These are phyloP conservation scores for Geopyxis carbonaria DNA, from an alignment of 495 filamentous ascomycete genomes.

Conservation along the genomic window DNA sequence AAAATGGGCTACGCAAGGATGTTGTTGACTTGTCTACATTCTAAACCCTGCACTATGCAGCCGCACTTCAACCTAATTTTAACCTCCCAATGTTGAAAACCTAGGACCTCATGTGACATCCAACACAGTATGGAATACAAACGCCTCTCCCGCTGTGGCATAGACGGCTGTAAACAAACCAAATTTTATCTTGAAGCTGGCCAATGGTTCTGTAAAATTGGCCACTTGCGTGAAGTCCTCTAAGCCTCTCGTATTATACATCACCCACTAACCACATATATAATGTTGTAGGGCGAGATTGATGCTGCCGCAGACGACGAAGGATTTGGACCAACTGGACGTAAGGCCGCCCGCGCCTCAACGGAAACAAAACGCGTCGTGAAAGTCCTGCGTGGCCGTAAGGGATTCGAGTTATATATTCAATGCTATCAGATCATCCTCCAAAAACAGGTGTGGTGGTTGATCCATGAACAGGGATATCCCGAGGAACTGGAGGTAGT, in stretches of 20 bases:
- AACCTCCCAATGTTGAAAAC: too few relatives aligned
- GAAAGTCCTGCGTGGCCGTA: slow-evolving; percentile 26
- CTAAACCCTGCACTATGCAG: too few relatives aligned
- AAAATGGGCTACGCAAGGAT: too few relatives aligned
- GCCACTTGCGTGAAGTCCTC: slow-evolving; percentile 44
- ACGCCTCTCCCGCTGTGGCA: slow-evolving; percentile 40
- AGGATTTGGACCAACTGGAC: slow-evolving; percentile 47
- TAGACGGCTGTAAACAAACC: slow-evolving; percentile 46
- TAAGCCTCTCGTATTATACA: neutral
- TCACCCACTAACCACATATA: slow-evolving; percentile 2
- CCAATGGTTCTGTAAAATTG: slow-evolving; percentile 46
- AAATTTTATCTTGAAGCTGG: slow-evolving; percentile 49
- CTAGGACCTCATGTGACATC: too few relatives aligned
- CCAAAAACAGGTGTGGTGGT: slow-evolving; percentile 50
- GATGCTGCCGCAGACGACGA: slow-evolving; percentile 58
- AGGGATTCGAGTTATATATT: slow-evolving; percentile 60
- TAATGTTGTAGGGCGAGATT: slow-evolving; percentile 19
- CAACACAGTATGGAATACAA: slow-evolving; percentile 34
- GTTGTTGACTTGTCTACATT: too few relatives aligned
- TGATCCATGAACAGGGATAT: slow-evolving; percentile 44
- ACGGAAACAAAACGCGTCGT: slow-evolving; percentile 34
- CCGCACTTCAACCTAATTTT: too few relatives aligned
- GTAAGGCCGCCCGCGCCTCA: slow-evolving; percentile 39
- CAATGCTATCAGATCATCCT: slow-evolving; percentile 74
- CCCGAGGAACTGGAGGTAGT: slow-evolving; percentile 47